Base-by-base conservation (phyloP, 139 green algal genomes). In the Spirogloea muscicola region DNA sequence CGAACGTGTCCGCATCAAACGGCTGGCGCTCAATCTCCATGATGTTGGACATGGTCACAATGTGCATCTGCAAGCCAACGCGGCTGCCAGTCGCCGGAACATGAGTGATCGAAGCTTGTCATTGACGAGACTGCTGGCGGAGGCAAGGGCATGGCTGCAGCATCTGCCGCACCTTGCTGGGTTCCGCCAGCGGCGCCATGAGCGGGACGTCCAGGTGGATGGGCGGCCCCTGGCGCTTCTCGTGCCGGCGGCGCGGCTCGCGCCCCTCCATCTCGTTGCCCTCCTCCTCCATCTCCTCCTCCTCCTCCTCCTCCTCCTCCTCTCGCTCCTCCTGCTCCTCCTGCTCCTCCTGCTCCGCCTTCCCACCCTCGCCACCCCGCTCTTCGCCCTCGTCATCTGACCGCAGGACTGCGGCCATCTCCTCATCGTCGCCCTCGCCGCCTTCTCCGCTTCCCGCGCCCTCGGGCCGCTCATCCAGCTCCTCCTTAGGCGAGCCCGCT, bases 21-120 rank as follows among this genome's bases (percentile, higher is more conserved):
- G 40, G 41, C 3, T n/a, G 18, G 27, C 18, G 9, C 9, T 63
- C 29, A 18, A 73, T 64, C 4, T 29, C 64, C 64, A 73, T n/a
- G 18, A 73, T 73, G 64, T 73, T 73, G 49, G 41, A 65, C 29
- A 29, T 18, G 34, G 25, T 73, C 64, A 73, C 64, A n/a, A 63
- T 48, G 21, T 29, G 10, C 64, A 73, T 63, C 64, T 73, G 41
- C 55, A 64, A 10, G 39, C 29, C 10, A 10, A 64, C 43, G 10
- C 43, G 10, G 10, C 43, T 13, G 10, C 43, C 10, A 51, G 10
- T 13, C 43, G 10, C 43, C 43, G 10, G 10, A 10, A 25, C 43
- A 10, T 13, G 10, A 33, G 3, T 31, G n/a, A 0, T 31, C 2
- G 55, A 43, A n/a, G n/a, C n/a, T n/a, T n/a, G n/a, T n/a, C n/a